Percentiles rank a stretch among this genome's conserved stretches.
phyloP scores from a whole-genome alignment of 495 filamentous ascomycete genomes.

The Hypoxylon crocopeplum region DNA sequence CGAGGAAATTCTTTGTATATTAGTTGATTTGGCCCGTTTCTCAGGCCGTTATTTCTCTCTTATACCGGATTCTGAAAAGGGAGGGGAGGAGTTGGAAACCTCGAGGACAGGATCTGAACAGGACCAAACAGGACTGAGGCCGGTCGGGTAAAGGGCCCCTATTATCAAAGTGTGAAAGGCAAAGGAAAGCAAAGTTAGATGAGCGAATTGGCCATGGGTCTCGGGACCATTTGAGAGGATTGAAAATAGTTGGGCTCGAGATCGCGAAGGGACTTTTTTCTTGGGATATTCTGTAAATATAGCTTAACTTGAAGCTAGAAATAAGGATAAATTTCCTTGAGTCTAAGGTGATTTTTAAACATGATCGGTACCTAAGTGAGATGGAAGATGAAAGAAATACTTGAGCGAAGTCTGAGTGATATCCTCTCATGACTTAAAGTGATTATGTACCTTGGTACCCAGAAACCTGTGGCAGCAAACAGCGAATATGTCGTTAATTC shows the following conservation, averaged over 20 bases:
- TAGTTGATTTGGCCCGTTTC: constrained; percentile 13
- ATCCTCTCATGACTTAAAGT: neutral
- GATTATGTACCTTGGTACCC: neutral
- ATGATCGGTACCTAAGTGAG: neutral
- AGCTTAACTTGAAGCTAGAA: constrained; percentile 29
- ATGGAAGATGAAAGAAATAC: no score
- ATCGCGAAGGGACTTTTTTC: constrained; percentile 7
- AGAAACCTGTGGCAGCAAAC: no score
- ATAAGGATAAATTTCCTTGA: constrained; percentile 19
- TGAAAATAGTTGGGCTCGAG: constrained; percentile 16
- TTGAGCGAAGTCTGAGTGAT: no score
- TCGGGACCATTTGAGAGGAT: constrained; percentile 20
- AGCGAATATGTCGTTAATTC: no score
- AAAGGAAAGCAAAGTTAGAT: constrained; percentile 21
- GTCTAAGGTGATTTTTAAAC: neutral
- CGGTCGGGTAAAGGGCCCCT: constrained; percentile 21
- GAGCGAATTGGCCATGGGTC: constrained; percentile 24
- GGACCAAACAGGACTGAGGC: constrained; percentile 25
- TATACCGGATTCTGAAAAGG: constrained; percentile 9
- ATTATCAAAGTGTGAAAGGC: constrained; percentile 16
- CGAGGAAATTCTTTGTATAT: constrained; percentile 34
- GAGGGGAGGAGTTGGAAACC: constrained; percentile 14
- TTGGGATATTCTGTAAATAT: constrained; percentile 20
- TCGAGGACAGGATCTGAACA: constrained; percentile 18
- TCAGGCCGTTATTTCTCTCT: constrained; percentile 15